Conservation (phyloP, 2,329 filamentous ascomycete species). For the Xylaria sp. region DNA sequence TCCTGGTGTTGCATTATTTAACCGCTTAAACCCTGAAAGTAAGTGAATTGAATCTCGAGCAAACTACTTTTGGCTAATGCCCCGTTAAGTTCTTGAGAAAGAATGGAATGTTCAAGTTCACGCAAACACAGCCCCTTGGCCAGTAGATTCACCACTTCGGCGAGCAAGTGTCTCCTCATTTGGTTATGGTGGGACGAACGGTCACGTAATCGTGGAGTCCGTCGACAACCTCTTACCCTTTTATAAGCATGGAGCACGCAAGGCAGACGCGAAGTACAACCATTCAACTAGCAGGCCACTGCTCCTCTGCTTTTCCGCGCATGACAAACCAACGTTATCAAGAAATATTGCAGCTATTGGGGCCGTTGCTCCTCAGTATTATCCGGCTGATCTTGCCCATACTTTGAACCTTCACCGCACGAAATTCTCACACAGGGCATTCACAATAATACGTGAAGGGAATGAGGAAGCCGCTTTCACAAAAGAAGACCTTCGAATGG, state of each 20-base stretch:
- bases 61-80: neutral
- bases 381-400: constrained; percentile 37
- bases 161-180: constrained; percentile 41
- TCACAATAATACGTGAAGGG: constrained; percentile 32
- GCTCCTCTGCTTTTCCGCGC: constrained; percentile 40
- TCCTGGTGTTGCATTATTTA: constrained; percentile 33
- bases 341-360: constrained; percentile 40
- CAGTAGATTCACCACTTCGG: constrained; percentile 30
- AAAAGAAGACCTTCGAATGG: constrained; percentile 12
- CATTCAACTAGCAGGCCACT: constrained; percentile 34
- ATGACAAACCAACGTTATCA: constrained; percentile 39
- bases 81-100: constrained; percentile 33
- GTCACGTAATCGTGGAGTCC: constrained; percentile 35
- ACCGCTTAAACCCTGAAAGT: constrained; percentile 41
- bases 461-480: constrained; percentile 23
- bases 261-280: constrained; percentile 25
- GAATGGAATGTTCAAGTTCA: constrained; percentile 40
- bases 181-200: constrained; percentile 42
- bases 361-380: constrained; percentile 36
- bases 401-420: constrained; percentile 39
- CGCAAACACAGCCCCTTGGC: constrained; percentile 38
- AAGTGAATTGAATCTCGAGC: constrained; percentile 15
- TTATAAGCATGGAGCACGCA: constrained; percentile 37
- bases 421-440: constrained; percentile 28
- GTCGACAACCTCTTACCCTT: constrained; percentile 37